phyloP scores from a whole-genome alignment of 345 rosid genomes.

The Syzygium aqueum region DNA sequence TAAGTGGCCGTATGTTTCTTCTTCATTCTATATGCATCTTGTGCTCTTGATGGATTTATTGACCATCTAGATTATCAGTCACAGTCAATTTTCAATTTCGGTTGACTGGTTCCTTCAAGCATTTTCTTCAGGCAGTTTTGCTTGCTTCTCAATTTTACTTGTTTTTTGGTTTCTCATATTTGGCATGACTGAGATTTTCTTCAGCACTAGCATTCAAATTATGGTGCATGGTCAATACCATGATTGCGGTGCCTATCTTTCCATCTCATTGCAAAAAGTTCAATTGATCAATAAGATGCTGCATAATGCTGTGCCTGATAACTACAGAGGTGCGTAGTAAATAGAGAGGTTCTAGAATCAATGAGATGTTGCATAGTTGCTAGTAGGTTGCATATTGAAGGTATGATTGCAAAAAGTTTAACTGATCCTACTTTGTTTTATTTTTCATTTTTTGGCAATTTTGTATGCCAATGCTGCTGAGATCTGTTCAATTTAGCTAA shows the following conservation, averaged over 20 bases:
- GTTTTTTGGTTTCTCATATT: neutral
- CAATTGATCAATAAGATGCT: neutral
- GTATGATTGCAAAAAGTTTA: neutral
- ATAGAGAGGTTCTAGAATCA: neutral
- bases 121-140: neutral
- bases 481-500: neutral
- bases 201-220: neutral
- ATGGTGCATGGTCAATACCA: neutral
- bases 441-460: neutral
- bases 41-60: neutral
- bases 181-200: neutral
- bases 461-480: neutral
- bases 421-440: neutral
- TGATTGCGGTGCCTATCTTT: neutral
- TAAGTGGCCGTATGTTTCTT: neutral
- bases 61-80: neutral
- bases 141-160: neutral
- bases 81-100: neutral
- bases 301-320: neutral
- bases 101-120: neutral
- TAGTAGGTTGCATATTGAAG: neutral
- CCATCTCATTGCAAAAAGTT: neutral
- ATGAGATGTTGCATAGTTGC: neutral
- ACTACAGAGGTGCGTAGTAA: neutral
- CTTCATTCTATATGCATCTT: neutral